A percentile compares a stretch with the other conserved stretches of the same genome.
These are phyloP conservation scores for Scopulariopsis brevicaulis DNA, from an alignment of 2,329 filamentous ascomycete species.

Conservation along the genomic window DNA sequence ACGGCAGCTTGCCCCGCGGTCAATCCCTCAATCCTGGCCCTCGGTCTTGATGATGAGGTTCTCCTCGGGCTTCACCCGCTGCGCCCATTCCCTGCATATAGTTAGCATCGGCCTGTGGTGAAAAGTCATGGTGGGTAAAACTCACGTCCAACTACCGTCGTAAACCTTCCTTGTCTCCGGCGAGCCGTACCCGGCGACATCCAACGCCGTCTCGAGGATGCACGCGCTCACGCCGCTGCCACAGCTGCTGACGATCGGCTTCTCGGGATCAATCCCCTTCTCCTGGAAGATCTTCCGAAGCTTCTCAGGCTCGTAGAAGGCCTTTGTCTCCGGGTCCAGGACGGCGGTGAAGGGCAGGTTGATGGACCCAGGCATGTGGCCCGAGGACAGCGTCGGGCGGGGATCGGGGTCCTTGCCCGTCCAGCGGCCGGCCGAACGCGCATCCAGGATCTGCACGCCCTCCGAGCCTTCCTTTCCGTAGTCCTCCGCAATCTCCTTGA, in stretches of 20 bases:
- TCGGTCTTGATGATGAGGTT: slow-evolving; percentile 47
- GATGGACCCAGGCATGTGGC: slow-evolving; percentile 83
- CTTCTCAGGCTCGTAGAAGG: slow-evolving; percentile 61
- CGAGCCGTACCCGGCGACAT: slow-evolving; percentile 63
- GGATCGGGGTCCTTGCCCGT: slow-evolving; percentile 78
- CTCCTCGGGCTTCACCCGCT: slow-evolving; percentile 49
- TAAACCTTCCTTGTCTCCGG: slow-evolving; percentile 65
- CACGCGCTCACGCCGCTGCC: slow-evolving; percentile 92
- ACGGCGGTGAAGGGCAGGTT: slow-evolving; percentile 72
- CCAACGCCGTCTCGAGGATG: slow-evolving; percentile 77
- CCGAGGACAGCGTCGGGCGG: slow-evolving; percentile 71
- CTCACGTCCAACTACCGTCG: slow-evolving; percentile 96
- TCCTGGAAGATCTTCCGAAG: slow-evolving; percentile 64
- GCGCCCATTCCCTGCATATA: slow-evolving; percentile 49
- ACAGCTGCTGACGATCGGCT: slow-evolving; percentile 78
- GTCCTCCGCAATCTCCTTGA: slow-evolving; percentile 66
- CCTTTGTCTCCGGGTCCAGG: slow-evolving; percentile 73
- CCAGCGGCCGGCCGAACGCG: slow-evolving; percentile 69
- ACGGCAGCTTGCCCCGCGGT: background rate
- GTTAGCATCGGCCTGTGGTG: slow-evolving; percentile 13
- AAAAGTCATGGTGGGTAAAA: slow-evolving; percentile 14
- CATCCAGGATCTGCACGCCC: slow-evolving; percentile 81
- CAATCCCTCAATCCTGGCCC: slow-evolving; percentile 7
- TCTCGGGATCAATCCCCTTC: slow-evolving; percentile 69
- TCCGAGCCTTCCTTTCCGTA: slow-evolving; percentile 73